These are phyloP conservation scores for Geosmithia flava DNA, from an alignment of 2,329 filamentous ascomycete genomes.

Conservation along the genomic window DNA sequence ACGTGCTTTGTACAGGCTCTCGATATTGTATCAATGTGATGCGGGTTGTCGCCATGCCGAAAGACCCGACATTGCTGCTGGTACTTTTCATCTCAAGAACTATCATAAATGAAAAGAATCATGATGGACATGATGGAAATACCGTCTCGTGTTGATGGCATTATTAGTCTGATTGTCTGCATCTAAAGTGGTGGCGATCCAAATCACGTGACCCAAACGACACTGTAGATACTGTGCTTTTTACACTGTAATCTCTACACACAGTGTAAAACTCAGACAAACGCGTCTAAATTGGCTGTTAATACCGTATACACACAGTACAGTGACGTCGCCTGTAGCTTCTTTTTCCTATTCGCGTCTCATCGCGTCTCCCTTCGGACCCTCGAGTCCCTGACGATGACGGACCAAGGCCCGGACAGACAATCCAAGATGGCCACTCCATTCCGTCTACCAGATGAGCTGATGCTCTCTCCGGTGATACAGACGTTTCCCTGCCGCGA, in stretches of 20 bases:
- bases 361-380: neutral
- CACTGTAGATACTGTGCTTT: too few relatives aligned
- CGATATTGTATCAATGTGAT: too few relatives aligned
- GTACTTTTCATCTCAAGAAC: too few relatives aligned
- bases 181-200: too few relatives aligned
- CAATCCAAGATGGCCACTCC: conserved; percentile 12
- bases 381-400: neutral
- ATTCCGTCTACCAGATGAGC: conserved; percentile 41
- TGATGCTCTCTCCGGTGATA: conserved; percentile 29
- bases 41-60: too few relatives aligned
- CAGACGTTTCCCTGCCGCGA: conserved; percentile 44
- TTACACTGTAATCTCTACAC: too few relatives aligned
- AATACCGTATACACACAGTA: neutral
- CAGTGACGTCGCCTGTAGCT: neutral
- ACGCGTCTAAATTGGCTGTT: too few relatives aligned
- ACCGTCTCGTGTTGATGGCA: neutral
- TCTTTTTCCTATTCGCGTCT: neutral
- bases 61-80: too few relatives aligned
- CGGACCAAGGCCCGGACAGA: neutral
- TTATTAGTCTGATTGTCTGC: neutral
- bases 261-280: too few relatives aligned
- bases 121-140: neutral
- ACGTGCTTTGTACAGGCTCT: too few relatives aligned
- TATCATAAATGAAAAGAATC: neutral
- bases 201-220: too few relatives aligned